Percentiles rank a stretch among this genome's conserved stretches.
Evolutionary conservation across 371 early-diverging fungal genomes (phyloP).

Genomic region (Mucor velutinosus): DNA sequence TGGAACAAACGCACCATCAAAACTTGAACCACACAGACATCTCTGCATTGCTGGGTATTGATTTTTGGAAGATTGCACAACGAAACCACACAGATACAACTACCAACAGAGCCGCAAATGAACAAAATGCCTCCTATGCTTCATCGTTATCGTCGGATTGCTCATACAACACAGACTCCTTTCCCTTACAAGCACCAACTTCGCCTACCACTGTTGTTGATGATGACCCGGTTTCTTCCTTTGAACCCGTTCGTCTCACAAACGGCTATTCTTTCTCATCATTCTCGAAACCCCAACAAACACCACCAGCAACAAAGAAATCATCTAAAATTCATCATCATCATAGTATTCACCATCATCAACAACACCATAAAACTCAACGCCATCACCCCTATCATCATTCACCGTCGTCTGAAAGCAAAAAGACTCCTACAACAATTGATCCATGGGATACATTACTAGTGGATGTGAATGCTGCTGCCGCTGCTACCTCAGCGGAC

Average conservation of each 20-base stretch:
- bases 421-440: slow-evolving; percentile 1
- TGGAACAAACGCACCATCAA: slow-evolving; percentile 11
- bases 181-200: slow-evolving; percentile 4
- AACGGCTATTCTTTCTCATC: slow-evolving; percentile 19
- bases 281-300: slow-evolving; percentile 11
- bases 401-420: not conserved
- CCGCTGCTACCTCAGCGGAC: not conserved
- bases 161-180: slow-evolving; percentile 9
- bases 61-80: slow-evolving; percentile 23
- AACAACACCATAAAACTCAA: slow-evolving; percentile 5
- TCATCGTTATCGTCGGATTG: slow-evolving; percentile 26
- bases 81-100: not conserved
- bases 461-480: not conserved
- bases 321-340: slow-evolving; percentile 3
- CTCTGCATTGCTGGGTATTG: slow-evolving; percentile 25
- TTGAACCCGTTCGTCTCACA: slow-evolving; percentile 29
- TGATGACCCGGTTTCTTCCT: slow-evolving; percentile 14
- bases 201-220: slow-evolving; percentile 9
- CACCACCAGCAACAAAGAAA: slow-evolving; percentile 1
- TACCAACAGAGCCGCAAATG: not conserved
- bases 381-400: slow-evolving; percentile 27
- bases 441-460: slow-evolving; percentile 31
- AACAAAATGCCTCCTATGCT: slow-evolving; percentile 13
- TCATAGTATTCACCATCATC: slow-evolving; percentile 9
- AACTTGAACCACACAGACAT: slow-evolving; percentile 13